Conservation (phyloP, 192 early-diverging fungal genomes). For the Backusella parvicylindrica region DNA sequence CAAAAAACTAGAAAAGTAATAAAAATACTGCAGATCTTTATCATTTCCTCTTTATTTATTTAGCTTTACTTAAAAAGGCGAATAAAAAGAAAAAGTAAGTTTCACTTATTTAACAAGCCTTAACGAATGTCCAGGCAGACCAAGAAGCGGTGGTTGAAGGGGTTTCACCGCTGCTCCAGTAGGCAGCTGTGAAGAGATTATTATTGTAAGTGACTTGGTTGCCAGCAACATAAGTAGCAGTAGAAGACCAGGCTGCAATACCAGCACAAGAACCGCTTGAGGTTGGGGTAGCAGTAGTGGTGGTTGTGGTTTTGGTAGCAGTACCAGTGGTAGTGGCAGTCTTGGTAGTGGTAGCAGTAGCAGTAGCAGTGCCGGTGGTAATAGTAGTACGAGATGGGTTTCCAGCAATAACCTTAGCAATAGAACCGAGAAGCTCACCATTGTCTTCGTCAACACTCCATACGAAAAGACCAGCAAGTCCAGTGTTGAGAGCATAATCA, state of each 20-base stretch:
- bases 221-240: constrained; percentile 35
- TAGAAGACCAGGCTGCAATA: constrained; percentile 17
- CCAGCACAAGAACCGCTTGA: constrained; percentile 25
- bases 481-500: constrained; percentile 49
- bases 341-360: constrained; percentile 22
- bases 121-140: background rate
- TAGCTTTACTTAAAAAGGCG: too few relatives aligned
- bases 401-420: background rate
- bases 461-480: constrained; percentile 61
- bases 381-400: constrained; percentile 7
- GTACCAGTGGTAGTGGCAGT: constrained; percentile 2
- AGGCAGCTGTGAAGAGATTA: constrained; percentile 35
- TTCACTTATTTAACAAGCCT: background rate
- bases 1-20: background rate
- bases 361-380: background rate
- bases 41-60: background rate
- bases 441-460: constrained; percentile 70
- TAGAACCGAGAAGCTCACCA: constrained; percentile 53
- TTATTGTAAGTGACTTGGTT: constrained; percentile 36
- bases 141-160: constrained; percentile 3
- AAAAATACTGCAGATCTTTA: background rate
- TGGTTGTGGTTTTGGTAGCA: constrained; percentile 14
- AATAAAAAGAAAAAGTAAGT: too few relatives aligned
- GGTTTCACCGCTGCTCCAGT: constrained; percentile 41
- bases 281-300: constrained; percentile 5